These are phyloP conservation scores for Jackrogersella multiformis DNA, from an alignment of 495 filamentous ascomycete species.

Conservation along the genomic window DNA sequence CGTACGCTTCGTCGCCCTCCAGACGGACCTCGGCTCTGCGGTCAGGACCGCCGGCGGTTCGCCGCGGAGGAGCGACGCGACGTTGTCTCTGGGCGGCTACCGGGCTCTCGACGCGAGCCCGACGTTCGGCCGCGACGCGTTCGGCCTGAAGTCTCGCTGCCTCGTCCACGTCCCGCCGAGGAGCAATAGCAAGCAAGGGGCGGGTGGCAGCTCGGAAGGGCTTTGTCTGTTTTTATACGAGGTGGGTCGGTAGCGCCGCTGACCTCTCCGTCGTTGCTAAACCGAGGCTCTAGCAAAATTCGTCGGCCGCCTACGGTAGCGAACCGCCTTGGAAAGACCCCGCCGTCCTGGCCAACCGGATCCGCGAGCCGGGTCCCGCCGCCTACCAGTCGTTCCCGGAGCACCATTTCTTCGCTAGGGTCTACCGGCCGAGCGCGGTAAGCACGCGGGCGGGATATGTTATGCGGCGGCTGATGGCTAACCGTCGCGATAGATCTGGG, in stretches of 20 bases:
- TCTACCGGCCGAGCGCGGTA: conserved; percentile 56
- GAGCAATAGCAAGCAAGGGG: conserved; percentile 14
- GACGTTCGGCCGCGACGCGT: conserved; percentile 46
- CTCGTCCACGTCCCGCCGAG: conserved; percentile 48
- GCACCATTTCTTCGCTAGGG: conserved; percentile 60
- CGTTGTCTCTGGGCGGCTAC: conserved; percentile 12
- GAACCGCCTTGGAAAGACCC: conserved; percentile 46
- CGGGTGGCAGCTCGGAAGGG: conserved; percentile 29
- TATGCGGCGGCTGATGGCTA: conserved; percentile 27
- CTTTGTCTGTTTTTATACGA: conserved; percentile 58
- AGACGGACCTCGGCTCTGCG: conserved; percentile 43
- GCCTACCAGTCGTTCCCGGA: conserved; percentile 54
- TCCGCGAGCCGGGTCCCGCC: conserved; percentile 52
- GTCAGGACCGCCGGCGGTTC: conserved; percentile 31
- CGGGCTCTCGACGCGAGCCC: conserved; percentile 42
- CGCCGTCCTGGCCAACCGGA: conserved; percentile 38
- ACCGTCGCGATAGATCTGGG: conserved; percentile 48
- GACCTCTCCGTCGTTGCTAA: not conserved
- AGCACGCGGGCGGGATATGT: conserved; percentile 12
- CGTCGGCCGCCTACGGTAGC: conserved; percentile 44
- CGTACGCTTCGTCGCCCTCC: conserved; percentile 51
- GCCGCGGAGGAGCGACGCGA: conserved; percentile 29
- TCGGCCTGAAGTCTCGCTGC: conserved; percentile 48
- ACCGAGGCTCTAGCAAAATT: conserved; percentile 34
- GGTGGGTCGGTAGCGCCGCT: conserved; percentile 34